These are phyloP conservation scores for Penicillium sp. DNA, from an alignment of 2,329 filamentous ascomycete species.

Conservation along the genomic window DNA sequence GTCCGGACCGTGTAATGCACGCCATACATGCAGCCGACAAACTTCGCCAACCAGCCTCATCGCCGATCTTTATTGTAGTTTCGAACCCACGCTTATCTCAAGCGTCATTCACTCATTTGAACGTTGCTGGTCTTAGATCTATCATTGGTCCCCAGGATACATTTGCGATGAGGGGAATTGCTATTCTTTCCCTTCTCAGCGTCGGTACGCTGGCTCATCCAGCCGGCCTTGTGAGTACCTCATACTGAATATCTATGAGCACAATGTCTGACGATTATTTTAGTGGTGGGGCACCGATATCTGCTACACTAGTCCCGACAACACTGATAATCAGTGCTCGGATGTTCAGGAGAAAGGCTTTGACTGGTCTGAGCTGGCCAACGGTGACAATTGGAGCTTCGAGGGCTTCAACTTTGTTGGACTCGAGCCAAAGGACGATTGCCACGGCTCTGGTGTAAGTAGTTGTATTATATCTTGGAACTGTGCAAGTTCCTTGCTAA, in stretches of 20 bases:
- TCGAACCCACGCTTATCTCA: neutral
- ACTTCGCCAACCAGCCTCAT: conserved; percentile 2
- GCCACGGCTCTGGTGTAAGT: conserved; percentile 37
- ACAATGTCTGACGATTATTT: neutral
- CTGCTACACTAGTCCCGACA: conserved; percentile 64
- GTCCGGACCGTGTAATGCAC: neutral
- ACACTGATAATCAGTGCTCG: conserved; percentile 72
- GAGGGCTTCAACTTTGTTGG: conserved; percentile 69
- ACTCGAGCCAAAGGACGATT: conserved; percentile 62
- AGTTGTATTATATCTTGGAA: conserved; percentile 6
- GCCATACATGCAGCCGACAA: conserved; percentile 12
- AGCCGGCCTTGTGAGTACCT: conserved; percentile 41
- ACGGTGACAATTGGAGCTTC: conserved; percentile 61
- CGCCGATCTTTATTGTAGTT: neutral
- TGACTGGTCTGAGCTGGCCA: conserved; percentile 61
- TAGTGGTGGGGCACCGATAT: conserved; percentile 48
- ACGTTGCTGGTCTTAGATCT: conserved; percentile 6
- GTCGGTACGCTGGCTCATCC: conserved; percentile 38
- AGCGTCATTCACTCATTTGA: conserved; percentile 1
- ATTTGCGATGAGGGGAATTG: conserved; percentile 19
- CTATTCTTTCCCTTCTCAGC: conserved; percentile 39
- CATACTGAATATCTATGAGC: neutral
- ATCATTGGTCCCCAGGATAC: conserved; percentile 16
- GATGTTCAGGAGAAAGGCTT: conserved; percentile 64
- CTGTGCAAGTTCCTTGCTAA: conserved; percentile 1